Conservation (phyloP, 2,329 filamentous ascomycete species). For the Rosellinia necatrix region DNA sequence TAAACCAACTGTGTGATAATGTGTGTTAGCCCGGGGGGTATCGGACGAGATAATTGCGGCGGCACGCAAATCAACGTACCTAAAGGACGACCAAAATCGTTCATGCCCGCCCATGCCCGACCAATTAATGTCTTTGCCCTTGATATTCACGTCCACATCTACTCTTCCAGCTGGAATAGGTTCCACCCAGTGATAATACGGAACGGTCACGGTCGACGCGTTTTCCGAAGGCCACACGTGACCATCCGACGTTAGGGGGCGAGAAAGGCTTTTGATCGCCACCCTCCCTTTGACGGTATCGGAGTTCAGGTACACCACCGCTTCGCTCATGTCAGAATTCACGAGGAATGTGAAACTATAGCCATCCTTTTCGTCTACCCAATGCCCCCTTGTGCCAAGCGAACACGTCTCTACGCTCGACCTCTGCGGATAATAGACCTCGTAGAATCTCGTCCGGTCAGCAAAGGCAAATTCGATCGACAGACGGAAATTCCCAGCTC, state of each 20-base stretch:
- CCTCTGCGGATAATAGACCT: constrained; percentile 33
- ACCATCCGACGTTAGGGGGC: constrained; percentile 16
- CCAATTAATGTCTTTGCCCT: constrained; percentile 11
- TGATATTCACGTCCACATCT: constrained; percentile 12
- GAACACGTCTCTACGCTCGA: constrained; percentile 33
- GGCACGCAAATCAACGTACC: constrained; percentile 15
- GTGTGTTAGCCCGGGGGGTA: no score
- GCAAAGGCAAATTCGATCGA: constrained; percentile 33
- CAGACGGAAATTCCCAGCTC: constrained; percentile 37
- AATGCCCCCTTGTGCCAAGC: constrained; percentile 4
- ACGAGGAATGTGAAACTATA: constrained; percentile 19
- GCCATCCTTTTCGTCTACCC: constrained; percentile 15
- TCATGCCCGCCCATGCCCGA: constrained; percentile 24
- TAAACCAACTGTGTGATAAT: constrained; percentile 29
- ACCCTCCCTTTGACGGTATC: constrained; percentile 17
- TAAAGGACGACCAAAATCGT: constrained; percentile 25
- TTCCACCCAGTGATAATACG: constrained; percentile 22
- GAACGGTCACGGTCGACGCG: constrained; percentile 15
- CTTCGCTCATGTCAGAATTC: constrained; percentile 16
- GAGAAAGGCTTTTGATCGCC: neutral
- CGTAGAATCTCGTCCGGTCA: constrained; percentile 31
- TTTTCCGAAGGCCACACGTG: constrained; percentile 19
- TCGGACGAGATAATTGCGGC: no score
- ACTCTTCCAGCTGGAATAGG: constrained; percentile 23
- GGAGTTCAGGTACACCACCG: constrained; percentile 11